Evolutionary conservation across 805 yeast species (phyloP), one percentile per base, ranked within the genome.

Genomic region (Ogataea trehalophila): DNA sequence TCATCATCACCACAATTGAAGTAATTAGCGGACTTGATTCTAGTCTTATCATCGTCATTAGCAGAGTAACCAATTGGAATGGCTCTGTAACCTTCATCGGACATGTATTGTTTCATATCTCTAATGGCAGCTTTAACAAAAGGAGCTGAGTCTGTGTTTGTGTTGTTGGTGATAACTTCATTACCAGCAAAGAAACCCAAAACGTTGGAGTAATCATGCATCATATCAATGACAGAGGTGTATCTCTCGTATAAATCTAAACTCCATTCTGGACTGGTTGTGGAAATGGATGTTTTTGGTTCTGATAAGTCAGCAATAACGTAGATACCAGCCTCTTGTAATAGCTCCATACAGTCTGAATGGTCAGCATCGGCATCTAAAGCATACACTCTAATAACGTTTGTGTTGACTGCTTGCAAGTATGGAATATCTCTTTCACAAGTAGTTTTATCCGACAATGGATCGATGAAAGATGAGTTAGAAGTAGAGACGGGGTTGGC

Each of bases 151-250:
- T 75, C 83, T 48, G 91, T 81, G 70, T 83, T 85, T 57, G 78
- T 63, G 33, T 63, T 65, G 58, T 79, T 75, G 69, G 85, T 85
- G 60, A 89, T 77, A 53, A 86, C 92, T 75, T 86, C 92, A 63
- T 86, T 86, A 75, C 92, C 92, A 42, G 92, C 92, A 66, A 85
- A 85, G 76, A 85, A 86, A 59, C 94, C 94, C 56, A 86, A 72
- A 44, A 84, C 75, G 66, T 85, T 86, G 60, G 87, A 76, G 68
- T 85, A 85, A 63, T 77, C 73, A 49, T 78, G 78, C 75, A 86
- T 80, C 59, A 68, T 65, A 63, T 86, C 92, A 57, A 86, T 80
- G 44, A 85, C 87, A 6, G 73, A 59, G 45, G 83, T 80, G 72
- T 86, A 86, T 72, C 91, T 79, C 45, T 79, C 69, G 65, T 72